These are phyloP conservation scores for Amphichorda felina DNA, from an alignment of 2,329 filamentous ascomycete species.

Conservation along the genomic window DNA sequence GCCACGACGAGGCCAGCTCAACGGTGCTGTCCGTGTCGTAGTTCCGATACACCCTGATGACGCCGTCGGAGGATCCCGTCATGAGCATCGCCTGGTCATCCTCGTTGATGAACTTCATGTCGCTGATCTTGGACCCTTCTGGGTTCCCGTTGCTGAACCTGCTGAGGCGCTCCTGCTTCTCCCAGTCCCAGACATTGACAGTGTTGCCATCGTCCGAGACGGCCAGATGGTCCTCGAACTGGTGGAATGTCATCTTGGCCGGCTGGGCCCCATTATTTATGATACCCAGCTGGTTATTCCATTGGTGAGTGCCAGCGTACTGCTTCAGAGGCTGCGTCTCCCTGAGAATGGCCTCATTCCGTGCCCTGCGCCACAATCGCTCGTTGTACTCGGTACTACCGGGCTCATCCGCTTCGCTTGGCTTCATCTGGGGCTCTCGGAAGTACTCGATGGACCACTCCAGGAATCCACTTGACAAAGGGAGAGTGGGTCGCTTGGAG, in stretches of 20 bases:
- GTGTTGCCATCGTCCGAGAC: conserved; percentile 90
- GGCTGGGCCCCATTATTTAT: conserved; percentile 87
- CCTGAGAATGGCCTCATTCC: conserved; percentile 84
- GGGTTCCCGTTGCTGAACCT: conserved; percentile 95
- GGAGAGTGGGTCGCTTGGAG: conserved; percentile 50
- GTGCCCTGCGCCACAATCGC: conserved; percentile 79
- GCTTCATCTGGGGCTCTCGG: conserved; percentile 95
- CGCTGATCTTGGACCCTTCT: conserved; percentile 79
- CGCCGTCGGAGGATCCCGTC: conserved; percentile 90
- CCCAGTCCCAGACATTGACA: conserved; percentile 90
- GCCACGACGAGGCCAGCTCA: conserved; percentile 82
- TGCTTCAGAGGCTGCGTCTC: conserved; percentile 92
- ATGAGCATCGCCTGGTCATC: conserved; percentile 92
- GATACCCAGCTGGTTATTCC: conserved; percentile 73
- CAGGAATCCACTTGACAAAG: conserved; percentile 72
- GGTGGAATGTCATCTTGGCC: conserved; percentile 88
- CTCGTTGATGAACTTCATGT: conserved; percentile 96
- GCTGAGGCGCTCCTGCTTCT: conserved; percentile 59
- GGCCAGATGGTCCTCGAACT: conserved; percentile 92
- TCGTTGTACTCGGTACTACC: conserved; percentile 95
- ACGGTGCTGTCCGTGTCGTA: conserved; percentile 67
- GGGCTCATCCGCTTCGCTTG: conserved; percentile 88
- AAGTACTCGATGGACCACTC: conserved; percentile 98
- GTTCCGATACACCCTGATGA: conserved; percentile 84
- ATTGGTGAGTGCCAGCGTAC: conserved; percentile 71